Evolutionary conservation across 208 protist species (phyloP).

Genomic region (Trypanosoma mega): DNA sequence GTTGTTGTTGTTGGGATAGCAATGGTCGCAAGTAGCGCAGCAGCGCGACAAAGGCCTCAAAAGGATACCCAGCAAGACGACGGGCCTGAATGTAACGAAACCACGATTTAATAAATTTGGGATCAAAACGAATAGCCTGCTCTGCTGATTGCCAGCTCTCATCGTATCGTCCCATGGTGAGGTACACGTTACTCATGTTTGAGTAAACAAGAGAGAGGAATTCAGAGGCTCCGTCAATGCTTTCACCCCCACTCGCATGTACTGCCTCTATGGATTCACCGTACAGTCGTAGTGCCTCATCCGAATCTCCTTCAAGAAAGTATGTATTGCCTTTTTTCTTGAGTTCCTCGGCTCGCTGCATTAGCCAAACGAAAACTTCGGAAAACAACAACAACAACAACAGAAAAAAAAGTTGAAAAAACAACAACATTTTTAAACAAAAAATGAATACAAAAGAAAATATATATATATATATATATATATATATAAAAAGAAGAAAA

Average conservation of each 20-base stretch:
- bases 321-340: constrained; percentile 62
- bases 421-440: too few relatives aligned
- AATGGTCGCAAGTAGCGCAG: constrained; percentile 60
- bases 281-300: constrained; percentile 42
- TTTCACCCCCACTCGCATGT: neutral
- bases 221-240: constrained; percentile 1
- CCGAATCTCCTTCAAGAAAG: constrained; percentile 39
- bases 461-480: too few relatives aligned
- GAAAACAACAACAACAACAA: constrained; percentile 5
- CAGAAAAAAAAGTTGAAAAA: neutral
- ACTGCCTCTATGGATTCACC: constrained; percentile 27
- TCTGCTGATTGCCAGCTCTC: constrained; percentile 45
- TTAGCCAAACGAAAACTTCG: constrained; percentile 22
- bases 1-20: constrained; percentile 27
- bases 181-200: constrained; percentile 67
- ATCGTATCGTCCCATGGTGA: constrained; percentile 27
- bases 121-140: constrained; percentile 35
- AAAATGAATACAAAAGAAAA: too few relatives aligned
- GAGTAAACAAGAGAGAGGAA: constrained; percentile 61
- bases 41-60: constrained; percentile 74
- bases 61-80: constrained; percentile 51
- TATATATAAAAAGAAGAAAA: too few relatives aligned
- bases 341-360: constrained; percentile 22
- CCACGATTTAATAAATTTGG: constrained; percentile 55
- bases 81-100: constrained; percentile 69